Conservation (phyloP, 139 green algal species). For the Yamagishiella unicocca region DNA sequence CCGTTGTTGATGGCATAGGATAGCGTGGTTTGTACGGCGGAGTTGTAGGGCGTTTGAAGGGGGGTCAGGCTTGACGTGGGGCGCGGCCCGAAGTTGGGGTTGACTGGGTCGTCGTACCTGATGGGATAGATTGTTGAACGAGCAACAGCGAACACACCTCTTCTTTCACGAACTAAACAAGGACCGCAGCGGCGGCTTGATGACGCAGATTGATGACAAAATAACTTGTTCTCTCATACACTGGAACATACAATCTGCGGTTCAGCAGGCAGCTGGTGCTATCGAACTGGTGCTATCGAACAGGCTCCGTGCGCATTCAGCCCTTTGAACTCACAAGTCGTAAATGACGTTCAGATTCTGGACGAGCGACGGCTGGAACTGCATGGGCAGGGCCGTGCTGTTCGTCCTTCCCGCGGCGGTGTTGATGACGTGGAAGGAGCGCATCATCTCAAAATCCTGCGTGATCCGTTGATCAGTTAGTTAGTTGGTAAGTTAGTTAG, state of each 20-base stretch:
- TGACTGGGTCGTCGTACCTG: constrained; percentile 8
- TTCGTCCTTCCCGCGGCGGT: background rate
- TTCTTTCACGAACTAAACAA: too few relatives aligned
- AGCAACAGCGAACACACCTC: background rate
- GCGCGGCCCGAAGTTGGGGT: background rate
- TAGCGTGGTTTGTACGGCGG: background rate
- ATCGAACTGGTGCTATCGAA: too few relatives aligned
- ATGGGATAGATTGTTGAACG: too few relatives aligned
- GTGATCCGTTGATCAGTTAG: too few relatives aligned
- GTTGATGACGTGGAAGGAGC: background rate
- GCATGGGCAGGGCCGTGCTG: constrained; percentile 5
- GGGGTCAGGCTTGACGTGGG: background rate
- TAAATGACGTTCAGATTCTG: constrained; percentile 6
- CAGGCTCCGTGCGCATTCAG: background rate
- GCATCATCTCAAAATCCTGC: constrained; percentile 32
- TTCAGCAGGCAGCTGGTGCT: too few relatives aligned
- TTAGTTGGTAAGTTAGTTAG: too few relatives aligned
- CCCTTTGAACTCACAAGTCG: background rate
- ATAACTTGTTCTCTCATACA: too few relatives aligned
- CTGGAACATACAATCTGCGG: too few relatives aligned
- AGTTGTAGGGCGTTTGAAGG: background rate
- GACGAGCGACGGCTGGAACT: background rate
- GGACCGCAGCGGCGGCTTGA: too few relatives aligned
- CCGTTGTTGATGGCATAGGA: background rate
- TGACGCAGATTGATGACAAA: too few relatives aligned